Evolutionary conservation across 176 grass and related monocot genomes (phyloP).

Genomic region (Carex cristatella): DNA sequence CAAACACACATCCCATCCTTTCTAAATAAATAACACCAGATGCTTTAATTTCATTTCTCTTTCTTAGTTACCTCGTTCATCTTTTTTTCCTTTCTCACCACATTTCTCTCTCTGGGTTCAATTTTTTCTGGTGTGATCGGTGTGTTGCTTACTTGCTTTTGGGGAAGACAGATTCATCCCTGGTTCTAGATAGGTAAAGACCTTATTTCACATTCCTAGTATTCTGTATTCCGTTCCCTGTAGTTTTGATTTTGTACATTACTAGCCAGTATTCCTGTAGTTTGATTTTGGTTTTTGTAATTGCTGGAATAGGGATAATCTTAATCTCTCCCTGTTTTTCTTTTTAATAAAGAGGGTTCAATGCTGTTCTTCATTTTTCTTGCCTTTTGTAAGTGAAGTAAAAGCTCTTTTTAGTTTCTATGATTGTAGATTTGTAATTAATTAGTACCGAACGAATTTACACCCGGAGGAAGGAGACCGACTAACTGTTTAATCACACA

Average conservation of each 20-base stretch:
- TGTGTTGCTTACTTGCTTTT: background rate
- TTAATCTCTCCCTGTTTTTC: background rate
- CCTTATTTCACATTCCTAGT: background rate
- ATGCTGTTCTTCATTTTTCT: background rate
- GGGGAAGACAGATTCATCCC: background rate
- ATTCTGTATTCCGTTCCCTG: background rate
- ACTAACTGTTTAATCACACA: background rate
- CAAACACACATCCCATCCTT: background rate
- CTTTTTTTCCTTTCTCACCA: background rate
- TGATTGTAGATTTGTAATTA: background rate
- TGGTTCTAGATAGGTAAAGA: background rate
- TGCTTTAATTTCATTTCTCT: conserved; percentile 5
- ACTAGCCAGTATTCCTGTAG: background rate
- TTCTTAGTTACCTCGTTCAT: background rate
- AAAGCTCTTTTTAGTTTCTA: background rate
- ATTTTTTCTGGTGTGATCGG: background rate
- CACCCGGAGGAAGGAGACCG: background rate
- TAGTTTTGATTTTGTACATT: background rate
- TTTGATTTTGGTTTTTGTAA: background rate
- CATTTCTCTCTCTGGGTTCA: background rate
- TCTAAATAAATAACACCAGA: background rate
- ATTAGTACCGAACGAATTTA: background rate
- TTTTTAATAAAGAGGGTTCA: background rate
- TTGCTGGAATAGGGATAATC: background rate
- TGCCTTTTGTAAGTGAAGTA: background rate